A percentile compares a stretch with the other conserved stretches of the same genome.
These are phyloP conservation scores for Gracilaria caudata DNA, from an alignment of 23 red algal species.

Conservation along the genomic window DNA sequence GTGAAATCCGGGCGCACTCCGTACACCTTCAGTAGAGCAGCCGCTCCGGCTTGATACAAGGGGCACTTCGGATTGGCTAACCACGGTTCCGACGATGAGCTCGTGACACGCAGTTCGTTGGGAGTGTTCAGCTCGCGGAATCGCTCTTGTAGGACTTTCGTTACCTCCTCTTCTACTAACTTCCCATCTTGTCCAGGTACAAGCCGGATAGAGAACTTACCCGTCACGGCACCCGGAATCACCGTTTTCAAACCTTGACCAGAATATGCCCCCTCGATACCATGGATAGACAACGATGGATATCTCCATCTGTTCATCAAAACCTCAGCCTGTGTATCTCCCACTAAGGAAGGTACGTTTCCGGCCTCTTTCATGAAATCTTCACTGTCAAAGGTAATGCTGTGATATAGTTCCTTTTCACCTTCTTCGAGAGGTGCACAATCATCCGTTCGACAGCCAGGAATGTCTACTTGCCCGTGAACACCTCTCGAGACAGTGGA, in stretches of 20 bases:
- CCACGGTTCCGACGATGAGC: constrained; percentile 37
- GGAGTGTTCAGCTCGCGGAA: constrained; percentile 35
- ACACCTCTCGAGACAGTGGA: constrained; percentile 45
- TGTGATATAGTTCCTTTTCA: constrained; percentile 57
- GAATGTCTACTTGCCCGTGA: constrained; percentile 61
- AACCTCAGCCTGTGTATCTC: constrained; percentile 56
- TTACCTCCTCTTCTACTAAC: constrained; percentile 47
- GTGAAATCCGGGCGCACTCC: constrained; percentile 79
- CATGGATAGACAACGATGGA: constrained; percentile 83
- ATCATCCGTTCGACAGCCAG: constrained; percentile 50
- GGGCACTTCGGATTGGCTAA: constrained; percentile 45
- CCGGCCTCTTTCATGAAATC: constrained; percentile 61
- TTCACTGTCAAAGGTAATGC: constrained; percentile 74
- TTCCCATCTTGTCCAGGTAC: constrained; percentile 74
- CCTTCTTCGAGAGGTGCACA: constrained; percentile 41
- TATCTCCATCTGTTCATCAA: constrained; percentile 84
- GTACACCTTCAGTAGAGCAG: constrained; percentile 68
- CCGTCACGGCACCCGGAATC: constrained; percentile 73
- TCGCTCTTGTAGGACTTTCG: constrained; percentile 31
- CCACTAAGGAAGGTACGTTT: constrained; percentile 28
- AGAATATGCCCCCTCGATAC: constrained; percentile 80
- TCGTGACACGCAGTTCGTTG: constrained; percentile 61
- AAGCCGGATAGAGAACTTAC: constrained; percentile 77
- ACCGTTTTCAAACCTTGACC: constrained; percentile 74
- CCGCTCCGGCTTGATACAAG: constrained; percentile 47